Percentiles rank a stretch among this genome's conserved stretches.
Conservation (phyloP, 2,329 filamentous ascomycete species). For the Bipolaris victoriae region DNA sequence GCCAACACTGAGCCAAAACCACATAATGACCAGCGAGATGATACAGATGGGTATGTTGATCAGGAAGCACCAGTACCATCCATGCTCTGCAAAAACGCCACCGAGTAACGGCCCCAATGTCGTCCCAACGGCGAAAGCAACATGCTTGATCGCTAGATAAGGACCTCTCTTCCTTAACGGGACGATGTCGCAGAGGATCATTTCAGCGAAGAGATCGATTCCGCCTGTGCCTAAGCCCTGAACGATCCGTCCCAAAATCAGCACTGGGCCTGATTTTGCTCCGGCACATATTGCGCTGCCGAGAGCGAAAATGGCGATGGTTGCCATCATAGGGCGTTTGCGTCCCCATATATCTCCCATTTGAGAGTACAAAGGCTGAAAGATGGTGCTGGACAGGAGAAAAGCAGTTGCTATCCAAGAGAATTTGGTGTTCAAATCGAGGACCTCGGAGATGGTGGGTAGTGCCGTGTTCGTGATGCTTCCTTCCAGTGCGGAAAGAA, state of each 20-base stretch:
- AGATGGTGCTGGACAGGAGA: constrained; percentile 46
- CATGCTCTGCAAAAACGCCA: constrained; percentile 39
- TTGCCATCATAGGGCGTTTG: constrained; percentile 43
- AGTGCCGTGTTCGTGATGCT: constrained; percentile 52
- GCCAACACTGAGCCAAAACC: constrained; percentile 38
- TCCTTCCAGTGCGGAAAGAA: constrained; percentile 42
- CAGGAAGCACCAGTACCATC: constrained; percentile 58
- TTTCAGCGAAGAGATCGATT: constrained; percentile 54
- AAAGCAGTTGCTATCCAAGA: constrained; percentile 38
- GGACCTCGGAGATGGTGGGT: constrained; percentile 46
- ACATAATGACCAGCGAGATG: constrained; percentile 36
- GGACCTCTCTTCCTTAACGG: constrained; percentile 55
- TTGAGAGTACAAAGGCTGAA: constrained; percentile 60
- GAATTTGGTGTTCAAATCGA: constrained; percentile 34
- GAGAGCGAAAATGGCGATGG: constrained; percentile 57
- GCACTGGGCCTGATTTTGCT: constrained; percentile 51
- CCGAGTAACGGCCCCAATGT: constrained; percentile 41
- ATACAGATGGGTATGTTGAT: constrained; percentile 46
- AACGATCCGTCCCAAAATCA: constrained; percentile 63
- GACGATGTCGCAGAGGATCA: constrained; percentile 60
- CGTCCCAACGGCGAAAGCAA: constrained; percentile 35
- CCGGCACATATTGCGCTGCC: constrained; percentile 62
- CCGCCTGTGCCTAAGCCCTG: constrained; percentile 61
- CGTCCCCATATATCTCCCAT: constrained; percentile 62
- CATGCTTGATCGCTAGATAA: constrained; percentile 44